Conservation (phyloP, 148 eudicot genomes). For the Spergularia bocconei region DNA sequence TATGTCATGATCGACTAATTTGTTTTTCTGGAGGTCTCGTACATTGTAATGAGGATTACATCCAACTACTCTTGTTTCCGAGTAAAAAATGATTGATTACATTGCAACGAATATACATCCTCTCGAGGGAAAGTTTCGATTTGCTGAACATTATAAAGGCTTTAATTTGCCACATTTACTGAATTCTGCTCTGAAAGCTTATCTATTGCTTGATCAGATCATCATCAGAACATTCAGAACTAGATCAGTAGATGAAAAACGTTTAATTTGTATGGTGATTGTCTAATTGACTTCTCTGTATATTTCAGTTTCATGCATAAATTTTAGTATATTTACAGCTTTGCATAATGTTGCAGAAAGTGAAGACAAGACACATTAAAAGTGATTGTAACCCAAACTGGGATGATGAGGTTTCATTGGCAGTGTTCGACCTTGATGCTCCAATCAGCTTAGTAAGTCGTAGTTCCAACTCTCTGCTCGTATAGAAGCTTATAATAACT, state of each 20-base stretch:
- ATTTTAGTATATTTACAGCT: background rate
- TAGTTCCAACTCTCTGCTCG: background rate
- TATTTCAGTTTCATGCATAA: background rate
- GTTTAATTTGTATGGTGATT: too few species aligned
- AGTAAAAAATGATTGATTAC: too few species aligned
- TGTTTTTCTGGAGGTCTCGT: too few species aligned
- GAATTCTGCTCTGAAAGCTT: background rate
- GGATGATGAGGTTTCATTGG: constrained; percentile 73
- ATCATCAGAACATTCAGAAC: too few species aligned
- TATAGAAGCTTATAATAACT: background rate
- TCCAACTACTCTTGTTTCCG: too few species aligned
- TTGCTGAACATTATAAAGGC: too few species aligned
- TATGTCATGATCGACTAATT: too few species aligned
- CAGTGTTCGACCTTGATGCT: constrained; percentile 39
- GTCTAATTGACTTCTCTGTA: too few species aligned
- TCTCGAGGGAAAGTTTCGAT: too few species aligned
- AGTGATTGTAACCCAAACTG: constrained; percentile 66
- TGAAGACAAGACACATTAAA: constrained; percentile 61
- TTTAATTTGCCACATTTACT: background rate
- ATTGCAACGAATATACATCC: too few species aligned
- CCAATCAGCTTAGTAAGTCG: constrained; percentile 59
- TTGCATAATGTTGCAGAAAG: constrained; percentile 43
- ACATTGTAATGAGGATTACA: too few species aligned
- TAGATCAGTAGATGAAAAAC: too few species aligned
- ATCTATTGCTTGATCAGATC: background rate